Percentiles rank a stretch among this genome's conserved stretches.
These are phyloP conservation scores for Fusarium avenaceum DNA, from an alignment of 2,329 filamentous ascomycete genomes.

Conservation along the genomic window DNA sequence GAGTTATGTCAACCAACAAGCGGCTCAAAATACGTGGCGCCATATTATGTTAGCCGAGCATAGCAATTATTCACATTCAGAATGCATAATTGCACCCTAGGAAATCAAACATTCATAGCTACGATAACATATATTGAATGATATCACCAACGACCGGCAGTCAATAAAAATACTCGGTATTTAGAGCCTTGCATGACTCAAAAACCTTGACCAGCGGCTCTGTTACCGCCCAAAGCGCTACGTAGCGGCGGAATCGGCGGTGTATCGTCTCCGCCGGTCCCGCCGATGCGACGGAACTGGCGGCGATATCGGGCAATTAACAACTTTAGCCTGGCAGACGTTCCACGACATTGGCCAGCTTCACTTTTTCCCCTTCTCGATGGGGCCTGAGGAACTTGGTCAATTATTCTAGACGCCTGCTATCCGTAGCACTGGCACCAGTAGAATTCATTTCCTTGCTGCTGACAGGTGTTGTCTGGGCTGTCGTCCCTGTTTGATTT, in stretches of 20 bases:
- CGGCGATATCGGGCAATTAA: conserved; percentile 25
- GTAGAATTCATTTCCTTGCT: conserved; percentile 30
- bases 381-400: conserved; percentile 22
- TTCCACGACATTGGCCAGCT: conserved; percentile 18
- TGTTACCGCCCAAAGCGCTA: conserved; percentile 22
- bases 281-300: conserved; percentile 2
- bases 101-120: too few species aligned
- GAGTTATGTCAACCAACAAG: too few species aligned
- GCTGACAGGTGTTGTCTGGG: conserved; percentile 22
- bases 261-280: not conserved
- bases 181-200: conserved; percentile 34
- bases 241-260: conserved; percentile 23
- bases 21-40: too few species aligned
- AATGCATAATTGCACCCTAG: too few species aligned
- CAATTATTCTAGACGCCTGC: conserved; percentile 26
- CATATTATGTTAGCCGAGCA: too few species aligned
- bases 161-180: conserved; percentile 3
- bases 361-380: conserved; percentile 1
- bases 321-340: conserved; percentile 16
- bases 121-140: not conserved
- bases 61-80: too few species aligned
- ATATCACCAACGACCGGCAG: not conserved
- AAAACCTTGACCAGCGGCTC: conserved; percentile 31
- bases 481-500: not conserved
- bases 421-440: conserved; percentile 10